These are phyloP conservation scores for Zoysia pacifica DNA, from an alignment of 176 grass and related monocot species.

Conservation along the genomic window DNA sequence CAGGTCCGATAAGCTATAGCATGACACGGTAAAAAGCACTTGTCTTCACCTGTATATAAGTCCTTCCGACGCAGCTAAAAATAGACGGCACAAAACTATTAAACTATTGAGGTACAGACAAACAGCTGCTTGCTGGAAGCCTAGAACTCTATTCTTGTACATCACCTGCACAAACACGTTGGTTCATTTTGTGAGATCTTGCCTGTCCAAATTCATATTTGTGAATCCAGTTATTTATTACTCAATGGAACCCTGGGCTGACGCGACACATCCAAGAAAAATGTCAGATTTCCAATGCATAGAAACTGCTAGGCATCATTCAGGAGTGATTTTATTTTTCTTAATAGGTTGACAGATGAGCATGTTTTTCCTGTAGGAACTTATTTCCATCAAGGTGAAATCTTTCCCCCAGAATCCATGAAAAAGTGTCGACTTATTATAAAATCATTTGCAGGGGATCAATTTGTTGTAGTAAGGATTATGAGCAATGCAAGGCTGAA, in stretches of 20 bases:
- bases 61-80: slow-evolving; percentile 1
- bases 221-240: neutral
- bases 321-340: neutral
- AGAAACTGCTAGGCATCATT: neutral
- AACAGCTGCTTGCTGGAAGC: slow-evolving; percentile 20
- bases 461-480: neutral
- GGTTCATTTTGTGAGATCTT: slow-evolving; percentile 21
- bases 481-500: slow-evolving; percentile 16
- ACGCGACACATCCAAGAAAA: neutral
- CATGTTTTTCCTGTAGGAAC: neutral
- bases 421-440: neutral
- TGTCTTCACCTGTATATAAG: slow-evolving; percentile 24
- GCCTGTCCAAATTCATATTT: slow-evolving; percentile 8
- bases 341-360: neutral
- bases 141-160: slow-evolving; percentile 17
- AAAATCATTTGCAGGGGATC: neutral
- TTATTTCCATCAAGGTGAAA: neutral
- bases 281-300: neutral
- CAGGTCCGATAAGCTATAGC: slow-evolving; percentile 11
- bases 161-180: slow-evolving; percentile 48
- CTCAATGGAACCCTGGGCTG: neutral
- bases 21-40: neutral
- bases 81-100: slow-evolving; percentile 25
- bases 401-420: neutral
- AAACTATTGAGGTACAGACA: slow-evolving; percentile 18